Conservation (phyloP, 2,329 filamentous ascomycete genomes). For the Sporothrix humicola region DNA sequence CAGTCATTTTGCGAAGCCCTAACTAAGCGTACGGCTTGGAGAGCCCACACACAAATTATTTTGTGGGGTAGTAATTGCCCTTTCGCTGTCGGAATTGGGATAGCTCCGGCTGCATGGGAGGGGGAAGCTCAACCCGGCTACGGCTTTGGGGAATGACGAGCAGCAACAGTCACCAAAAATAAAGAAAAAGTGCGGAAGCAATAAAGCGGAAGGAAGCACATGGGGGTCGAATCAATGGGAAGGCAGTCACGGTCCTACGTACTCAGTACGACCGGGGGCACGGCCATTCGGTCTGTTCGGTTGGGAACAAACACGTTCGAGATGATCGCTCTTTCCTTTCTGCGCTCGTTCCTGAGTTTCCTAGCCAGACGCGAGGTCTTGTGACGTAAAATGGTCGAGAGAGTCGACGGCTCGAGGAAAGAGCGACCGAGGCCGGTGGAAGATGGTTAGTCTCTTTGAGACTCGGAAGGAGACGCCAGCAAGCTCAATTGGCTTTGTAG, state of each 20-base stretch:
- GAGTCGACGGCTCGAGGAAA: neutral
- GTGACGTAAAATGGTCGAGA: neutral
- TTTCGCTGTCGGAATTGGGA: slow-evolving; percentile 28
- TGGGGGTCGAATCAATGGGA: neutral
- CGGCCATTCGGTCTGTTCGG: neutral
- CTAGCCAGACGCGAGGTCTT: neutral
- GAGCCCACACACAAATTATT: slow-evolving; percentile 33
- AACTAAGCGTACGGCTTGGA: slow-evolving; percentile 24
- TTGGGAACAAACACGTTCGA: neutral
- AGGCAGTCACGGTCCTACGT: slow-evolving; percentile 20
- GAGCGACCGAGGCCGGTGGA: neutral
- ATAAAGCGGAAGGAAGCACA: slow-evolving; percentile 8
- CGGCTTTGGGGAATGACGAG: slow-evolving; percentile 11
- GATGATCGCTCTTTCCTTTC: slow-evolving; percentile 13
- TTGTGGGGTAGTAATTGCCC: slow-evolving; percentile 27
- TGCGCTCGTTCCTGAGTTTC: neutral
- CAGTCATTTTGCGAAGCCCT: slow-evolving; percentile 24
- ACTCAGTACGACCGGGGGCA: neutral
- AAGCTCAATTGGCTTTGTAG: neutral
- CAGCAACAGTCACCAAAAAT: neutral
- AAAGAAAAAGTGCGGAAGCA: neutral
- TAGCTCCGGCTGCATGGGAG: slow-evolving; percentile 29
- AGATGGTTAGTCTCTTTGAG: too few relatives aligned
- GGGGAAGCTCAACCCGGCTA: slow-evolving; percentile 16
- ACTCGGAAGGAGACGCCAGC: neutral